Base-by-base conservation (phyloP, 2,329 filamentous ascomycete species). In the Sporothrix luriei region DNA sequence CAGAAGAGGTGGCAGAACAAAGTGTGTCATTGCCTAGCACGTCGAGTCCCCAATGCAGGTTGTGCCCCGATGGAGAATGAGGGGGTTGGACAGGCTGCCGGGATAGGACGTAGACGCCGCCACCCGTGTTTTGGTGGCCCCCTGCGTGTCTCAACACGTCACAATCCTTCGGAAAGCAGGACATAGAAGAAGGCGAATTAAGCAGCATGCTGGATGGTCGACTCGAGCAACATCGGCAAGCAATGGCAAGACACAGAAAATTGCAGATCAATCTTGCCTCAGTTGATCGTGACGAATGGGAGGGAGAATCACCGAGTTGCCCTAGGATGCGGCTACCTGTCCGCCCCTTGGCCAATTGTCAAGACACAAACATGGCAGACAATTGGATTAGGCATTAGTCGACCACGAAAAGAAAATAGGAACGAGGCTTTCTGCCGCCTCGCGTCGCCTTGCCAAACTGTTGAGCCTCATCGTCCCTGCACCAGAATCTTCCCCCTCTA, bases 121-220 rank as follows among this genome's bases (percentile, higher is more conserved):
- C 55, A 59, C 29, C 29, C 29, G 6, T 49, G 48, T 49, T 13
- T 43, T 19, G 24, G 33, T 33, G 16, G 19, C 21, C 38, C 55
- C 38, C 57, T 46, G 13, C 21, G 38, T 62, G 57, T 62, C 57
- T 62, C 57, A 62, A 46, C 57, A 62, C 46, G 38, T 46, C 38
- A 46, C 38, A 62, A 46, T 62, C 21, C n/a, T 21, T 46, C 38
- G 38, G 38, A 13, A 62, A 62, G 21, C 57, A 62, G 38, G 57
- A 26, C 57, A 61, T 16, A 26, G 38, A 43, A 33, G 29, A 54
- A 54, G 4, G 6, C 40, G 33, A 59, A 6, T 26, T n/a, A 33
- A 29, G 29, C 19, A 40, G n/a, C n/a, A 61, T 61, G 4, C 33
- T 61, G 55, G 11, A 24, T 2, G 24, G 10, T 14, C 26, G 19